Evolutionary conservation across 2,329 filamentous ascomycete genomes (phyloP).

Genomic region (Neonectria coccinea): DNA sequence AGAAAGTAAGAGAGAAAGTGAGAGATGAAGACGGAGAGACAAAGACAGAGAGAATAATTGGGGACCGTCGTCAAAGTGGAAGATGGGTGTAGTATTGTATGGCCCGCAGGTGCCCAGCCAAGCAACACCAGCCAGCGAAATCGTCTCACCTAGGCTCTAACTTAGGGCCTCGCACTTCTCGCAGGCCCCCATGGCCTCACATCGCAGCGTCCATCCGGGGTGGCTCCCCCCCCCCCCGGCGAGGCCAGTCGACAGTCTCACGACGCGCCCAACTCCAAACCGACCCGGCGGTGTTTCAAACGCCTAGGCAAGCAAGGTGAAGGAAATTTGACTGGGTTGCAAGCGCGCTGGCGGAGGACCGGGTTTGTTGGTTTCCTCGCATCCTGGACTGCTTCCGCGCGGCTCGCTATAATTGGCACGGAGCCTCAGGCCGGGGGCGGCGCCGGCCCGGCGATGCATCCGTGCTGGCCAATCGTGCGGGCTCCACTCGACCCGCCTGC

Average conservation of each 20-base stretch:
- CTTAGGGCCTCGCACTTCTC: neutral
- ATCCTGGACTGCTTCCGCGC: conserved; percentile 32
- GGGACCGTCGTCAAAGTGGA: conserved; percentile 27
- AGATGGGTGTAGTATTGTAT: conserved; percentile 29
- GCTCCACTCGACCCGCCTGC: conserved; percentile 38
- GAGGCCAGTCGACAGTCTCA: conserved; percentile 41
- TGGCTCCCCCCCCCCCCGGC: neutral
- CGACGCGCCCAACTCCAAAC: conserved; percentile 41
- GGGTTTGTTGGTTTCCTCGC: conserved; percentile 31
- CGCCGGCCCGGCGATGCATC: conserved; percentile 32
- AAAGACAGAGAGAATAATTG: conserved; percentile 24
- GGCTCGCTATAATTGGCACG: conserved; percentile 38
- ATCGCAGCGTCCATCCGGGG: conserved; percentile 20
- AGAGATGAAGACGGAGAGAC: conserved; percentile 29
- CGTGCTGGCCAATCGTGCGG: conserved; percentile 37
- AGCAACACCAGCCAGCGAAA: conserved; percentile 12
- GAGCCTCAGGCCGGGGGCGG: conserved; percentile 17
- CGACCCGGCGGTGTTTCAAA: conserved; percentile 2
- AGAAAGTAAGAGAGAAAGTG: conserved; percentile 15
- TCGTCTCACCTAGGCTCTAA: conserved; percentile 10
- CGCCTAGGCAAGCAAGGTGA: neutral
- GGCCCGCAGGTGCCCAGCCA: conserved; percentile 7
- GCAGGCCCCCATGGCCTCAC: conserved; percentile 22
- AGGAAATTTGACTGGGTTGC: conserved; percentile 4
- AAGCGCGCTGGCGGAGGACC: neutral